Base-by-base conservation (phyloP, 371 early-diverging fungal species). In the Apophysomyces ossiformis region DNA sequence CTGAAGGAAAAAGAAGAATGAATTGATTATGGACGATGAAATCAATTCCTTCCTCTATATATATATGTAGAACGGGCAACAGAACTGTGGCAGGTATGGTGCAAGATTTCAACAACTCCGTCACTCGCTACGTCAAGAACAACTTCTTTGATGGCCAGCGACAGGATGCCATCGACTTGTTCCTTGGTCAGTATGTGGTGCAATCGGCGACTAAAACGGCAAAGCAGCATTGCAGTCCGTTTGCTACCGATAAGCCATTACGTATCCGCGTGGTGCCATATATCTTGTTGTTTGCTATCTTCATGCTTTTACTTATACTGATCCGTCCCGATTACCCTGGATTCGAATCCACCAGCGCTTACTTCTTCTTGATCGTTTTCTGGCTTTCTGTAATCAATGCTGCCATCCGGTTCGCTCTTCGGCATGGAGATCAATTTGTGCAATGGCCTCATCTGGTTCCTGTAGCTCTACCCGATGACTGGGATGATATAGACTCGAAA, bases 61-160 rank as follows among this genome's bases (percentile, higher is more conserved):
- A 37, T 41, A 6, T 35, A 18, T 45, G 15, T 64, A 83, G 87
- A 56, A 96, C 96, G 4, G 99, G 98, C 21, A 85, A 89, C 71
- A 89, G 97, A 56, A 94, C 94, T 41, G 89, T 87, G 57, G 65
- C 66, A 26, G 99, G 99, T 4, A 91, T 91, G 4, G 50, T 96
- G n/a, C 82, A 87, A 43, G 99, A 99, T 75, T 76, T 89, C 15
- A 73, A 83, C 67, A 95, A 96, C 75, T 93, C 95, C 4, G 70
- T 93, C 15, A 81, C 89, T 38, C 90, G 99, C 15, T 99, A 97
- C 72, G 69, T 94, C 59, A 92, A 92, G 63, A 96, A 96, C 73
- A 98, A 97, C 86, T 99, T 91, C 69, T 70, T 92, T 65, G 99
- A 99, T 67, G 99, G 98, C 37, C 66, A 73, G 13, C 87, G 97